phyloP scores from a whole-genome alignment of 2,329 filamentous ascomycete genomes.

The Exophiala aquamarina region DNA sequence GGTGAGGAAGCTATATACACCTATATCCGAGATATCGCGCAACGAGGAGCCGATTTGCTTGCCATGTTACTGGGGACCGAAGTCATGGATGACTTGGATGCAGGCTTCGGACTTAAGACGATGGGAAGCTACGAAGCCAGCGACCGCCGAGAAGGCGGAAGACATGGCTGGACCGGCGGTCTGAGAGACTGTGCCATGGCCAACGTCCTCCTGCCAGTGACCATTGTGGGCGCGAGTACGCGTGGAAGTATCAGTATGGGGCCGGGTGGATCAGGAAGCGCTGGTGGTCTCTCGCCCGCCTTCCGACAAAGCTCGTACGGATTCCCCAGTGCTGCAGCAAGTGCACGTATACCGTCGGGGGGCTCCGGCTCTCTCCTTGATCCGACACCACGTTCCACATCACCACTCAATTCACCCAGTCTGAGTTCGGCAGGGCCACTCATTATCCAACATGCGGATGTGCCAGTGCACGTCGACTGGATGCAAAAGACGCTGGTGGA shows the following conservation, averaged over 20 bases:
- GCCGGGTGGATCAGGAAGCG: conserved; percentile 28
- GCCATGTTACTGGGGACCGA: conserved; percentile 67
- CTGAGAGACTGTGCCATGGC: conserved; percentile 68
- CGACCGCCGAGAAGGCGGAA: conserved; percentile 33
- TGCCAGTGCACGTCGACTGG: conserved; percentile 54
- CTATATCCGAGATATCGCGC: conserved; percentile 65
- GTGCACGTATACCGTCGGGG: conserved; percentile 7
- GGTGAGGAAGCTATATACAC: conserved; percentile 69
- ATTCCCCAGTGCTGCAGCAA: conserved; percentile 17
- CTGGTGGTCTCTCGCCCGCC: conserved; percentile 26
- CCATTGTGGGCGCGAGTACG: conserved; percentile 34
- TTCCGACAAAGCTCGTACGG: conserved; percentile 24
- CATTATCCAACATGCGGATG: conserved; percentile 36
- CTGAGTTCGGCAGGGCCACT: conserved; percentile 18
- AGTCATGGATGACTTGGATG: conserved; percentile 59
- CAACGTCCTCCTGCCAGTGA: conserved; percentile 72
- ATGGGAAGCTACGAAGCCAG: conserved; percentile 29
- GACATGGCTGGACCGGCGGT: conserved; percentile 41
- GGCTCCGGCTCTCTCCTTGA: conserved; percentile 13
- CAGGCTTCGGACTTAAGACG: conserved; percentile 28
- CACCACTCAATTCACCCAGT: conserved; percentile 20
- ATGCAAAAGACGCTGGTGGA: conserved; percentile 54
- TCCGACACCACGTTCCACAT: conserved; percentile 13
- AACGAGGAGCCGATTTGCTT: conserved; percentile 60
- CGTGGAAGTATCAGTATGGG: conserved; percentile 27